Evolutionary conservation across 345 rosid species (phyloP).

Genomic region (Arabis alpina): DNA sequence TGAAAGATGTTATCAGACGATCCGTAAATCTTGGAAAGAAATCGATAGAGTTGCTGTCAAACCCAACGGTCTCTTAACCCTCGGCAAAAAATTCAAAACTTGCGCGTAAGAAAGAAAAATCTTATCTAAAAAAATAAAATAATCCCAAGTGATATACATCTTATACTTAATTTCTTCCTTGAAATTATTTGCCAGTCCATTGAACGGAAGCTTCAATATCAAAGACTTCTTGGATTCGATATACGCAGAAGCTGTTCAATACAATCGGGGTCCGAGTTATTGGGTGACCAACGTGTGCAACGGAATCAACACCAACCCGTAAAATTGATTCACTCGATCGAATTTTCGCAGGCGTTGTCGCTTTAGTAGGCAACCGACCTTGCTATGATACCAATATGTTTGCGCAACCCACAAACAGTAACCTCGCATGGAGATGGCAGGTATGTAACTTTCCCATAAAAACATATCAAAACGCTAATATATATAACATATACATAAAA

Average conservation of each 20-base stretch:
- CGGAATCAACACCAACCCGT: slow-evolving; percentile 41
- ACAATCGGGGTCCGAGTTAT: slow-evolving; percentile 41
- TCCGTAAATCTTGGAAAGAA: slow-evolving; percentile 59
- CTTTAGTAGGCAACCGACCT: slow-evolving; percentile 26
- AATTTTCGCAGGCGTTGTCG: slow-evolving; percentile 46
- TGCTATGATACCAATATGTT: slow-evolving; percentile 35
- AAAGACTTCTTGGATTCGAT: slow-evolving; percentile 27
- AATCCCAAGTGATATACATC: background rate
- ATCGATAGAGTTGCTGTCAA: slow-evolving; percentile 58
- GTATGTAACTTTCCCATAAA: slow-evolving; percentile 17
- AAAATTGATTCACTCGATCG: slow-evolving; percentile 39
- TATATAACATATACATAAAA: background rate
- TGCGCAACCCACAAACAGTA: slow-evolving; percentile 18
- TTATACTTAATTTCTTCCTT: background rate
- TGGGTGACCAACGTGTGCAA: slow-evolving; percentile 45
- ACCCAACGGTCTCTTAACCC: slow-evolving; percentile 52
- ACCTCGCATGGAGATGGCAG: slow-evolving; percentile 56
- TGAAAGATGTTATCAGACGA: slow-evolving; percentile 55
- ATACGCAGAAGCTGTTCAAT: slow-evolving; percentile 52
- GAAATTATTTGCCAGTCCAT: slow-evolving; percentile 26
- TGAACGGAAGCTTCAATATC: slow-evolving; percentile 33
- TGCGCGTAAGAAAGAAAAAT: too few species aligned
- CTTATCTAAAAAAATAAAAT: too few species aligned
- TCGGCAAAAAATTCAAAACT: slow-evolving; percentile 64
- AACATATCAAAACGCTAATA: background rate